Evolutionary conservation across 2,329 filamentous ascomycete genomes (phyloP).

Genomic region (Pseudogymnoascus sp.): DNA sequence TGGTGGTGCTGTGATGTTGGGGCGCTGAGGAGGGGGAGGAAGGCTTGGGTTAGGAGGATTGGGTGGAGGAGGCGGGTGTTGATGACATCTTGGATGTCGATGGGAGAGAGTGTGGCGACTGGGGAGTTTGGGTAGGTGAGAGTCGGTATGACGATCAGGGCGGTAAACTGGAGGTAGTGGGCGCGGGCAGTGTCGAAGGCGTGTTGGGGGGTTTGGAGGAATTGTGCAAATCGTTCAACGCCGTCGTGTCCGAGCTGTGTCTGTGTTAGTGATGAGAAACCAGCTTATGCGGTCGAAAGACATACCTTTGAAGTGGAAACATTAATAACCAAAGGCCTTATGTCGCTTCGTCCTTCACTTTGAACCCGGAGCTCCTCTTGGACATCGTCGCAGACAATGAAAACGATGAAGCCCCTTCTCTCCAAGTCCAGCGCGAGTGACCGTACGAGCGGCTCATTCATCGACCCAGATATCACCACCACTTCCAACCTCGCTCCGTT

Average conservation of each 20-base stretch:
- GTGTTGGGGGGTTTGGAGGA: constrained; percentile 67
- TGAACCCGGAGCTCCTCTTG: constrained; percentile 79
- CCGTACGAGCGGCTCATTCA: constrained; percentile 73
- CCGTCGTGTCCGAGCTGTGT: constrained; percentile 60
- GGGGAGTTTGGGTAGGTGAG: constrained; percentile 74
- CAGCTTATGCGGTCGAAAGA: constrained; percentile 15
- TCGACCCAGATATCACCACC: constrained; percentile 79
- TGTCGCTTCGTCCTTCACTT: constrained; percentile 69
- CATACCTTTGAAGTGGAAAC: constrained; percentile 58
- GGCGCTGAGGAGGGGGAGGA: constrained; percentile 70
- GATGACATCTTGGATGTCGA: constrained; percentile 80
- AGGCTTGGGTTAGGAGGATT: constrained; percentile 79
- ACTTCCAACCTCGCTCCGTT: constrained; percentile 87
- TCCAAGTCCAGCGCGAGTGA: constrained; percentile 82
- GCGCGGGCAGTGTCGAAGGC: constrained; percentile 69
- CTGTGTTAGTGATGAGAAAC: constrained; percentile 33
- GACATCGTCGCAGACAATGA: constrained; percentile 74
- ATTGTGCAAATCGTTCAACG: constrained; percentile 63
- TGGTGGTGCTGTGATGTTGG: constrained; percentile 35
- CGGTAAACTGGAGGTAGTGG: constrained; percentile 69
- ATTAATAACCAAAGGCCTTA: constrained; percentile 75
- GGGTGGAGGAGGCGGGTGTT: constrained; percentile 89
- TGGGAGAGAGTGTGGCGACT: constrained; percentile 76
- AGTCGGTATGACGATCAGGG: constrained; percentile 77
- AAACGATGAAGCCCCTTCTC: constrained; percentile 86